Percentiles rank a stretch among this genome's conserved stretches.
These are phyloP conservation scores for Protomyces inundatus DNA, from an alignment of 1,139 yeast species.

Conservation along the genomic window DNA sequence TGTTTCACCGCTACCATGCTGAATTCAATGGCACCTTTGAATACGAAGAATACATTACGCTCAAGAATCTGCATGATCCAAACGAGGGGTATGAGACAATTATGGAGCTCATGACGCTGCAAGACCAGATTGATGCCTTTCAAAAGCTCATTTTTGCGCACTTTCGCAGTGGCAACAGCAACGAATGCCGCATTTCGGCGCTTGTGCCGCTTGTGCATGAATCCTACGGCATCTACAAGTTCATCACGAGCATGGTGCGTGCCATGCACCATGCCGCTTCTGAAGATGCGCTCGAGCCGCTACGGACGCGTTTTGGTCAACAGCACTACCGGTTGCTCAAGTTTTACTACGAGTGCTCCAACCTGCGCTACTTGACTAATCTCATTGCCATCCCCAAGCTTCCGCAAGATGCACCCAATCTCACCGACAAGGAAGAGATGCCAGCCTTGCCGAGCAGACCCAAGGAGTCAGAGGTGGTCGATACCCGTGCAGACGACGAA, in stretches of 20 bases:
- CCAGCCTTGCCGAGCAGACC: constrained; percentile 49
- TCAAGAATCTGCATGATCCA: constrained; percentile 84
- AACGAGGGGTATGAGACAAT: constrained; percentile 87
- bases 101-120: constrained; percentile 77
- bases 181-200: constrained; percentile 81
- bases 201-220: constrained; percentile 90
- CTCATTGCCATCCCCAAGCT: constrained; percentile 82
- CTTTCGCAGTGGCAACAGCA: constrained; percentile 56
- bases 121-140: constrained; percentile 76
- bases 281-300: constrained; percentile 70
- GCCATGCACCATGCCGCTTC: constrained; percentile 68
- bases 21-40: constrained; percentile 95
- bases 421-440: constrained; percentile 46
- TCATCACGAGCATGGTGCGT: constrained; percentile 81
- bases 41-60: constrained; percentile 86
- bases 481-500: constrained; percentile 41
- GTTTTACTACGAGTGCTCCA: constrained; percentile 85
- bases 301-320: constrained; percentile 65
- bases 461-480: constrained; percentile 28
- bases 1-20: constrained; percentile 77
- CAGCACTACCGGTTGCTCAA: constrained; percentile 78
- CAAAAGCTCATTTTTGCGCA: constrained; percentile 74
- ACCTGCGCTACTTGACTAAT: constrained; percentile 74
- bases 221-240: constrained; percentile 86
- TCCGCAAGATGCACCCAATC: constrained; percentile 63